A percentile compares a stretch with the other conserved stretches of the same genome.
These are phyloP conservation scores for Hirschioporus abietinus DNA, from an alignment of 768 basidiomycete species.

Conservation along the genomic window DNA sequence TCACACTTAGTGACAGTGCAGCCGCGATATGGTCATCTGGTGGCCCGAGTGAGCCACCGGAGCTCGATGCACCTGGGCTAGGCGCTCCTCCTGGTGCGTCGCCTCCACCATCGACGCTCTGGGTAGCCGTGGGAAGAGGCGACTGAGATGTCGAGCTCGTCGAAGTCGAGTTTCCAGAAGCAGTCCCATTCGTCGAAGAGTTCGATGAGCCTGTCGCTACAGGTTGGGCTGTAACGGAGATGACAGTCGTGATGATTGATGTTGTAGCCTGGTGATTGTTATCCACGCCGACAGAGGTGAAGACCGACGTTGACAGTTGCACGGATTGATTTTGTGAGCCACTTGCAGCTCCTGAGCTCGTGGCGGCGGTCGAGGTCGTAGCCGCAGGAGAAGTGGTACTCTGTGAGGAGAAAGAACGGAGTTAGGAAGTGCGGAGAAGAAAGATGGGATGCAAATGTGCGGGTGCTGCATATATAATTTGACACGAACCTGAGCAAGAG, in stretches of 20 bases:
- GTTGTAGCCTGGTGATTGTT: slow-evolving; percentile 38
- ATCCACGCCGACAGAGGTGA: slow-evolving; percentile 32
- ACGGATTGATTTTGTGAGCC: slow-evolving; percentile 20
- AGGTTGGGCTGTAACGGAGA: slow-evolving; percentile 39
- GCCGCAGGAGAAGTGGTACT: slow-evolving; percentile 10
- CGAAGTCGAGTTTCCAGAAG: slow-evolving; percentile 11
- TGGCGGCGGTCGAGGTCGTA: neutral
- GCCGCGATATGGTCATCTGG: slow-evolving; percentile 60
- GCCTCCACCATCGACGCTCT: slow-evolving; percentile 50
- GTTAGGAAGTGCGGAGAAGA: slow-evolving; percentile 9
- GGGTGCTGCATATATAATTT: slow-evolving; percentile 10
- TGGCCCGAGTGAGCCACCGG: slow-evolving; percentile 55
- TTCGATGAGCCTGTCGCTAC: slow-evolving; percentile 9
- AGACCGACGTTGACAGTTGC: slow-evolving; percentile 31
- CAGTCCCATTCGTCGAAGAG: slow-evolving; percentile 11
- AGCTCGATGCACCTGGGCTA: slow-evolving; percentile 44
- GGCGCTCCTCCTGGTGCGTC: slow-evolving; percentile 48
- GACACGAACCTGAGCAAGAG: slow-evolving; percentile 34
- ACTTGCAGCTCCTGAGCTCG: slow-evolving; percentile 2
- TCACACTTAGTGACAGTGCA: slow-evolving; percentile 42
- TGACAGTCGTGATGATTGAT: slow-evolving; percentile 34
- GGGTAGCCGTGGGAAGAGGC: slow-evolving; percentile 56
- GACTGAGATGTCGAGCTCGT: slow-evolving; percentile 33
- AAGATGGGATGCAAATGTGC: slow-evolving; percentile 2
- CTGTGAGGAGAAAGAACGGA: slow-evolving; percentile 10